These are phyloP conservation scores for Strigomonas culicis DNA, from an alignment of 208 protist species.

Conservation along the genomic window DNA sequence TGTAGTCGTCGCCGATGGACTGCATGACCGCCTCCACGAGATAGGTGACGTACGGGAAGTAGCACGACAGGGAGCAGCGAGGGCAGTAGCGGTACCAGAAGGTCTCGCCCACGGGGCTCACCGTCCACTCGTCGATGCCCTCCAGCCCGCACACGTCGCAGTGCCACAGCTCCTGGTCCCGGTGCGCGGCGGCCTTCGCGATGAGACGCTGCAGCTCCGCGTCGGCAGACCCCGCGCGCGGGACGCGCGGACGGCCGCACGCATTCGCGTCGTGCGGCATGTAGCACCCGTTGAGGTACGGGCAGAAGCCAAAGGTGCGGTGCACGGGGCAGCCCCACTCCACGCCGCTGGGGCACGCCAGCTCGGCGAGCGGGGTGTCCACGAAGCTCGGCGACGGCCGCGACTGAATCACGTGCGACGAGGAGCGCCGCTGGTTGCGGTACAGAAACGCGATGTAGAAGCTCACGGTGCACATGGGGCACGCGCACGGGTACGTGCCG, in stretches of 20 bases:
- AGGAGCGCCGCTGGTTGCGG: conserved; percentile 69
- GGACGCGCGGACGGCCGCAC: background rate
- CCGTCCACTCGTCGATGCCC: conserved; percentile 47
- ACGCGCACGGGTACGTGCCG: conserved; percentile 29
- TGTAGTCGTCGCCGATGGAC: conserved; percentile 77
- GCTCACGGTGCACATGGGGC: conserved; percentile 69
- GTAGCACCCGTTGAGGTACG: conserved; percentile 65
- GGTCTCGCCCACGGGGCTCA: conserved; percentile 58
- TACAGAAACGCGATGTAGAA: conserved; percentile 64
- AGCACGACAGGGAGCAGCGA: conserved; percentile 73
- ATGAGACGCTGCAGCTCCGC: conserved; percentile 57
- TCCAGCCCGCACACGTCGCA: conserved; percentile 78
- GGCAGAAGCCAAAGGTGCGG: conserved; percentile 76
- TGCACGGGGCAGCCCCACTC: conserved; percentile 60
- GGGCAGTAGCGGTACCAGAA: conserved; percentile 74
- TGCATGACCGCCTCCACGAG: conserved; percentile 66
- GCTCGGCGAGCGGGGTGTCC: conserved; percentile 14
- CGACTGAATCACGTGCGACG: conserved; percentile 68
- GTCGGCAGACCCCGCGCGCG: conserved; percentile 27
- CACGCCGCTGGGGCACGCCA: conserved; percentile 19
- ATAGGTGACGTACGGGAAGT: conserved; percentile 79
- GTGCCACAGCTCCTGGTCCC: conserved; percentile 44
- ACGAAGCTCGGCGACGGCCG: conserved; percentile 59
- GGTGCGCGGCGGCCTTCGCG: conserved; percentile 30
- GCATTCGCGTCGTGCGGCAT: conserved; percentile 39